These are phyloP conservation scores for Cornus florida DNA, from an alignment of 148 eudicot species.

Conservation along the genomic window DNA sequence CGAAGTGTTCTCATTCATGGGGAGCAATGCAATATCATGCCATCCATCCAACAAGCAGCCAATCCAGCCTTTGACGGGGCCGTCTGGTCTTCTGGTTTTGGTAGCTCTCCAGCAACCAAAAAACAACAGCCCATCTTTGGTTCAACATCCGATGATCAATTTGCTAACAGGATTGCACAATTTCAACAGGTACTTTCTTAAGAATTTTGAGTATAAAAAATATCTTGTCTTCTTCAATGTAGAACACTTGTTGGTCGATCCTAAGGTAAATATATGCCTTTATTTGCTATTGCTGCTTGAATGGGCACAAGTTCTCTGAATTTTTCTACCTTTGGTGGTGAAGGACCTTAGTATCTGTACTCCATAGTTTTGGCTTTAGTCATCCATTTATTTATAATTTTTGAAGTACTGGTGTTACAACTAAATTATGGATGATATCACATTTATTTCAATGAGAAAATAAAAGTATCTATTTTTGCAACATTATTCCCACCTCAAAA, in stretches of 20 bases:
- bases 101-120: constrained; percentile 38
- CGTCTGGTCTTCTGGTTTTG: constrained; percentile 39
- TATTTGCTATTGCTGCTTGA: too few species aligned
- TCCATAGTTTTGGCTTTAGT: neutral
- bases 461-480: too few species aligned
- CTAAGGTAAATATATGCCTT: neutral
- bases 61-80: constrained; percentile 55
- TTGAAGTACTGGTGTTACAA: neutral
- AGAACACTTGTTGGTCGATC: neutral
- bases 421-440: neutral
- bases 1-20: constrained; percentile 42
- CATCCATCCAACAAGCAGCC: constrained; percentile 41
- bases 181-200: constrained; percentile 31
- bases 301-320: neutral
- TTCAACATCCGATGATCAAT: constrained; percentile 24
- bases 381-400: neutral
- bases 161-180: constrained; percentile 22
- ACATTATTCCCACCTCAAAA: too few species aligned
- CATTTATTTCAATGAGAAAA: too few species aligned
- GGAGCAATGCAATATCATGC: constrained; percentile 30
- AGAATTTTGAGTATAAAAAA: neutral
- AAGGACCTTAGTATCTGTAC: neutral
- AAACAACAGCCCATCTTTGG: constrained; percentile 38
- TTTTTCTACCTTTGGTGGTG: neutral
- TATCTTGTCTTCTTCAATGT: neutral